A percentile compares a stretch with the other conserved stretches of the same genome.
These are phyloP conservation scores for Myotisia sp. DNA, from an alignment of 2,329 filamentous ascomycete genomes.

Conservation along the genomic window DNA sequence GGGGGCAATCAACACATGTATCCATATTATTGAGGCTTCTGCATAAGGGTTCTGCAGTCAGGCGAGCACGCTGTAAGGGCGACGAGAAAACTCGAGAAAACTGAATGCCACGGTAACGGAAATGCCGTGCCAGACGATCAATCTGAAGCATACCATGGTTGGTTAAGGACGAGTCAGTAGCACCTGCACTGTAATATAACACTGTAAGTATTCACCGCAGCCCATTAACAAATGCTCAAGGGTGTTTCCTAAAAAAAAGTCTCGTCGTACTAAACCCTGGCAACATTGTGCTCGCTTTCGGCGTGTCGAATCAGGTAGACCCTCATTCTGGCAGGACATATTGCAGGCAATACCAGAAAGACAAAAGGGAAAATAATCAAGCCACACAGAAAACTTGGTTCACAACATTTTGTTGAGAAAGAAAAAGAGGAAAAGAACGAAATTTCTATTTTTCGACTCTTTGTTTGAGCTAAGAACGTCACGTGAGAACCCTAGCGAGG, in stretches of 20 bases:
- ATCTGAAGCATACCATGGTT: constrained; percentile 69
- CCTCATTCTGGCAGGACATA: constrained; percentile 33
- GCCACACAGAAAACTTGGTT: no score
- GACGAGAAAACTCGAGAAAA: constrained; percentile 64
- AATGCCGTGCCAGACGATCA: constrained; percentile 51
- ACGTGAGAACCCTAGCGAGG: no score
- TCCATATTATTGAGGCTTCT: background rate
- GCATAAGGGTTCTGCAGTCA: constrained; percentile 23
- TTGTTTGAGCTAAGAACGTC: no score
- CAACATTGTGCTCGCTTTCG: constrained; percentile 78
- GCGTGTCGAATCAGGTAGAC: constrained; percentile 72
- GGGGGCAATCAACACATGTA: constrained; percentile 7
- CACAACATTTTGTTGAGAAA: no score
- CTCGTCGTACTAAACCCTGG: constrained; percentile 31
- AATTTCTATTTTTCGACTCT: no score
- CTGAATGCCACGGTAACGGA: constrained; percentile 49
- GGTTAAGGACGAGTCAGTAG: constrained; percentile 64
- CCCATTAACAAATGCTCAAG: background rate
- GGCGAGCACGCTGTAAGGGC: constrained; percentile 56
- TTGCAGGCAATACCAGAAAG: background rate
- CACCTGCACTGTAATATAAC: constrained; percentile 47
- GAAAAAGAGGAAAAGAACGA: no score
- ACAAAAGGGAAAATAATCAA: no score
- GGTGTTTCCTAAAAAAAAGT: background rate
- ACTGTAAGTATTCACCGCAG: constrained; percentile 3